Base-by-base conservation (phyloP, 257 asterid species). In the Nicotiana knightiana region DNA sequence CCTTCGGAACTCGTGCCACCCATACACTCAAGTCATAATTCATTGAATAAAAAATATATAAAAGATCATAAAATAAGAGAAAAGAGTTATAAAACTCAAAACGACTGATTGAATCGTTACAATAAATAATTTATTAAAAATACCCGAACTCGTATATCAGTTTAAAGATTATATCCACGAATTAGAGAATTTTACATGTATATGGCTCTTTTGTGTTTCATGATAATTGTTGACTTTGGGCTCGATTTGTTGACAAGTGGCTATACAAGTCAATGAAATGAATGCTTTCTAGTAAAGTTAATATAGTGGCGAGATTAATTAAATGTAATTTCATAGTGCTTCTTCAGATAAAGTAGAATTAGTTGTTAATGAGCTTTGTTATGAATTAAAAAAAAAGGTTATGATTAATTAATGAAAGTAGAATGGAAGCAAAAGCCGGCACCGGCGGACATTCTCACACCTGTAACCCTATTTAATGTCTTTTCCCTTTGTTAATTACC, bases 391-490 rank as follows among this genome's bases (percentile, higher is more conserved):
- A 73, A n/a, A 65, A 17, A 64, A 81, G 78, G 39, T 53, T 51
- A 67, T 64, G 68, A 53, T 78, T 81, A 83, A 85, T 71, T 73
- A 65, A 83, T 79, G 53, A 77, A 81, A 35, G 68, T 77, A 55
- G 77, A 86, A 82, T 73, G 89, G 83, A 84, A 70, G 82, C 67
- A 87, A 90, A 85, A 88, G 94, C 94, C 94, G 91, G 89, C 88
- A 75, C 63, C 55, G 88, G 78, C 90, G 89, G 85, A 84, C 84
- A 86, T 83, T 86, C 88, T 71, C 84, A 84, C 88, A 76, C 88
- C 77, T 89, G 87, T 63, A 35, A 70, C 33, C 81, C 76, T 80
- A 81, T 62, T 62, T 46, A 77, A 79, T 65, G 62, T 76, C 54
- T 67, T 37, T 35, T 11, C 35, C 33, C 6, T 73, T 81, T 73